Conservation (phyloP, 2,329 filamentous ascomycete genomes). For the Alternaria tenuissima region DNA sequence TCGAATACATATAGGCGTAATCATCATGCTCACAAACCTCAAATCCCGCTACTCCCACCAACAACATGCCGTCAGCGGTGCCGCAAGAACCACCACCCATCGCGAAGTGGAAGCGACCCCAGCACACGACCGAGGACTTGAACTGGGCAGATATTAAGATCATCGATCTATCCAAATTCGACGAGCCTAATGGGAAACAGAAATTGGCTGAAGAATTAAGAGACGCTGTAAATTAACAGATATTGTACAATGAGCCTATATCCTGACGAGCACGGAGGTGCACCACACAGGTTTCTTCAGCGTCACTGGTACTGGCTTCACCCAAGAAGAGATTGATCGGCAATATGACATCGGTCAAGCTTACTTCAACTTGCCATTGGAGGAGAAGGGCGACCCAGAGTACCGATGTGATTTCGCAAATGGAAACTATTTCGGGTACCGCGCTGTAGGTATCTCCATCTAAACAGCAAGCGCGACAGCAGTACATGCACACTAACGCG, state of each 20-base stretch:
- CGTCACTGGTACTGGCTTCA: slow-evolving; percentile 41
- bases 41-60: neutral
- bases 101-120: slow-evolving; percentile 38
- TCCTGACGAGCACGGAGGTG: slow-evolving; percentile 24
- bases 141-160: slow-evolving; percentile 43
- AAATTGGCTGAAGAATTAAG: slow-evolving; percentile 62
- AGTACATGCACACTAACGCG: neutral
- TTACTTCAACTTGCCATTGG: slow-evolving; percentile 41
- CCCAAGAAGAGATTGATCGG: slow-evolving; percentile 39
- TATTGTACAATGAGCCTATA: neutral
- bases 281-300: slow-evolving; percentile 45
- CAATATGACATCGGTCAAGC: slow-evolving; percentile 46
- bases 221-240: slow-evolving; percentile 55
- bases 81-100: slow-evolving; percentile 24
- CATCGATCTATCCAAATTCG: slow-evolving; percentile 59
- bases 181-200: slow-evolving; percentile 63
- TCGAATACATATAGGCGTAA: neutral
- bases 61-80: slow-evolving; percentile 35
- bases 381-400: slow-evolving; percentile 39
- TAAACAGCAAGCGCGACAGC: neutral
- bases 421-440: slow-evolving; percentile 45
- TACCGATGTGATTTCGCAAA: slow-evolving; percentile 42
- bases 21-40: neutral
- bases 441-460: slow-evolving; percentile 22
- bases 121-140: slow-evolving; percentile 33